phyloP scores from a whole-genome alignment of 768 basidiomycete genomes.

The Lentinus brumalis region DNA sequence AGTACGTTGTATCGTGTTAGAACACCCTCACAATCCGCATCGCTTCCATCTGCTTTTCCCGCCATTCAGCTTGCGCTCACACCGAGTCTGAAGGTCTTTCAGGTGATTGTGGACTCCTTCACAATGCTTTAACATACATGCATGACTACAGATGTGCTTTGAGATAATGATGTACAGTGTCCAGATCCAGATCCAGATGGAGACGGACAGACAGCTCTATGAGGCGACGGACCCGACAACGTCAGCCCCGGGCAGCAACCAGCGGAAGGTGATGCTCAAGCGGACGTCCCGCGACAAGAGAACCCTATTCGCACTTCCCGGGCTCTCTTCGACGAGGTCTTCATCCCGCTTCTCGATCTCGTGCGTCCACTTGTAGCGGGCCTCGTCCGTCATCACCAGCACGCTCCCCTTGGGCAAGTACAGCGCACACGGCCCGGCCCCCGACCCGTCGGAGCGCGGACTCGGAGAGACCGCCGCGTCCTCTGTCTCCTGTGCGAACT shows the following conservation, averaged over 20 bases:
- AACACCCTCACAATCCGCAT: background rate
- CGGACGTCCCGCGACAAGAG: constrained; percentile 57
- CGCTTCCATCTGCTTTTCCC: constrained; percentile 11
- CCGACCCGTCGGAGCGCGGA: background rate
- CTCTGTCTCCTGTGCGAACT: constrained; percentile 45
- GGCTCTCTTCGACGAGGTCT: constrained; percentile 56
- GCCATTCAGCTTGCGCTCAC: background rate
- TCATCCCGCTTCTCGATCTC: constrained; percentile 68
- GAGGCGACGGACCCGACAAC: constrained; percentile 46
- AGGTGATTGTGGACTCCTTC: background rate
- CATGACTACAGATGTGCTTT: background rate
- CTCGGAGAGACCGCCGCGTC: constrained; percentile 3
- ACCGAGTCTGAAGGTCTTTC: background rate
- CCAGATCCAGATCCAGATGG: background rate
- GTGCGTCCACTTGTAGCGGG: constrained; percentile 87
- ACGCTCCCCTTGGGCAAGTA: constrained; percentile 79
- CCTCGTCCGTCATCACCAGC: constrained; percentile 76
- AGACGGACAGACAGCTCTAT: too few relatives aligned
- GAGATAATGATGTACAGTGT: background rate
- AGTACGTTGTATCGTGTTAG: constrained; percentile 16
- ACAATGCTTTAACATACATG: background rate
- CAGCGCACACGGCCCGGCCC: constrained; percentile 42
- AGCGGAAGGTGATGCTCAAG: constrained; percentile 85
- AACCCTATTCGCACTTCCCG: constrained; percentile 12
- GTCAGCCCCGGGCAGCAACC: constrained; percentile 85